phyloP scores from a whole-genome alignment of 345 rosid species.

The Odontarrhena argentea region DNA sequence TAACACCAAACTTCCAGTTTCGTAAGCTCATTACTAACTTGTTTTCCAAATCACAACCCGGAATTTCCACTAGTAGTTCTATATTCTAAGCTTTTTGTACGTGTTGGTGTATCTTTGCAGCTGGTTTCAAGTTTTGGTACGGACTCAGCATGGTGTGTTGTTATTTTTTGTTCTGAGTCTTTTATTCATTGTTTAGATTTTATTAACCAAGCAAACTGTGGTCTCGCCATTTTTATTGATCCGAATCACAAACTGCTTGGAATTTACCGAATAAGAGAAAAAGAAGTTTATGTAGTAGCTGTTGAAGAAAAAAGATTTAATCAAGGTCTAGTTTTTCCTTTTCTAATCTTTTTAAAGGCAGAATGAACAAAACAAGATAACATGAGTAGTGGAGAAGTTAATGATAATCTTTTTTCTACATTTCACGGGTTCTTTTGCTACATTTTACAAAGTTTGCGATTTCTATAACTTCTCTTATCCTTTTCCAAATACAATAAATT shows the following conservation, averaged over 20 bases:
- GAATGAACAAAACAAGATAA: neutral
- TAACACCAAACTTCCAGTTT: slow-evolving; percentile 45
- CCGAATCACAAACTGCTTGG: slow-evolving; percentile 38
- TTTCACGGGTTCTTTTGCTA: no score
- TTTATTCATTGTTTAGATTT: slow-evolving; percentile 32
- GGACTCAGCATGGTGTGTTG: slow-evolving; percentile 25
- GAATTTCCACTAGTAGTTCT: neutral
- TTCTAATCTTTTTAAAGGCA: neutral
- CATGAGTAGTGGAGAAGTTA: neutral
- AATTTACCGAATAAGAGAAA: slow-evolving; percentile 4
- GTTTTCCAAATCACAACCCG: neutral
- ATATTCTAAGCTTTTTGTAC: neutral
- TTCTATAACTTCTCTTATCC: no score
- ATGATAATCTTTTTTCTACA: no score
- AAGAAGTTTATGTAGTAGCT: slow-evolving; percentile 17
- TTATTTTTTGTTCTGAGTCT: neutral
- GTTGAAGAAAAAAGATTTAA: neutral
- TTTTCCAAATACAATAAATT: no score
- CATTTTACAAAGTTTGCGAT: no score
- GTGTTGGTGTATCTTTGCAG: slow-evolving; percentile 19
- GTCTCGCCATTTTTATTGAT: slow-evolving; percentile 34
- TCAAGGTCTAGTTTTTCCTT: neutral
- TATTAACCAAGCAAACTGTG: slow-evolving; percentile 38
- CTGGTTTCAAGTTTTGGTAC: slow-evolving; percentile 8
- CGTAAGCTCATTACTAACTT: slow-evolving; percentile 24